Base-by-base conservation (phyloP, 2,329 filamentous ascomycete genomes). In the Westerdykella sp. region DNA sequence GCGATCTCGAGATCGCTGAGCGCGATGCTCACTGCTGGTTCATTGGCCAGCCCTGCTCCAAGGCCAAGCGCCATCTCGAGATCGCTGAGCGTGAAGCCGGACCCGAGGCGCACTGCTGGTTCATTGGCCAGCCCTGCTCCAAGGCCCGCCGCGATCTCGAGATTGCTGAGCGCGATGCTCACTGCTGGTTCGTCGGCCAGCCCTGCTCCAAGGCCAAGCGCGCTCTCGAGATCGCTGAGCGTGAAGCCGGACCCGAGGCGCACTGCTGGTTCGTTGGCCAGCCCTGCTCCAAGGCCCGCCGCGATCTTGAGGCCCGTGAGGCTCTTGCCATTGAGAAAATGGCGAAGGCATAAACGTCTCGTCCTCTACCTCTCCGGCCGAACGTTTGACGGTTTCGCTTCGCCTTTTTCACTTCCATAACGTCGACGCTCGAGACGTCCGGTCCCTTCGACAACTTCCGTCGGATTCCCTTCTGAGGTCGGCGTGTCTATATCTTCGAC, bases 241-340 rank as follows among this genome's bases (percentile, higher is more conserved):
- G 66, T n/a, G n/a, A 21, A 21, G 53, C 62, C 10, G 47, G 67
- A 45, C 52, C 56, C 44, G 55, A 69, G 22, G 58, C 69, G 25
- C 48, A 31, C 44, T 56, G 53, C 44, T 36, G 41, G 23, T 46
- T 40, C 39, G 41, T 36, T 14, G 54, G 55, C 14, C 47, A 54
- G 43, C 47, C 52, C 15, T 58, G 52, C 51, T 32, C 34, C 35
- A 47, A 47, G 43, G 34, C 31, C 12, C 43, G 47, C 35, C 60
- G 65, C 38, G 54, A 56, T 13, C 63, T 62, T 18, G 53, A 60
- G n/a, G n/a, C n/a, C n/a, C n/a, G n/a, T n/a, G n/a, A n/a, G n/a
- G n/a, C n/a, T n/a, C n/a, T n/a, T n/a, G n/a, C n/a, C n/a, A n/a
- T n/a, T n/a, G n/a, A n/a, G n/a, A n/a, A n/a, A n/a, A 35, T 35